Conservation (phyloP, 2,329 filamentous ascomycete species). For the Phaeosphaeriaceae sp. region DNA sequence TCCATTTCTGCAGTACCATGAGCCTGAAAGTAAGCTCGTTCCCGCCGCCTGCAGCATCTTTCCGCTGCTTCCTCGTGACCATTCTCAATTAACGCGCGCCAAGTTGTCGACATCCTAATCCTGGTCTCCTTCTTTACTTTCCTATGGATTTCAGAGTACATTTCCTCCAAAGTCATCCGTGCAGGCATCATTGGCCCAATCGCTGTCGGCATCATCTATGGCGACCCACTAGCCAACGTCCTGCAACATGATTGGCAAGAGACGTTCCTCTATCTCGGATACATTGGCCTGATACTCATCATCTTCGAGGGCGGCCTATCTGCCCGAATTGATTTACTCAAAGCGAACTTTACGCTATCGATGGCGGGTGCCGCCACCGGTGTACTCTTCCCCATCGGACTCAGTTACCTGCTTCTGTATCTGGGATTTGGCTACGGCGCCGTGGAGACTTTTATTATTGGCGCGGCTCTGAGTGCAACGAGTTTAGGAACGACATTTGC, state of each 20-base stretch:
- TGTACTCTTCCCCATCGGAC: constrained; percentile 52
- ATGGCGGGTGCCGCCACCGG: constrained; percentile 54
- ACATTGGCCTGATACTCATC: constrained; percentile 59
- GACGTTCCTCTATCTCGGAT: constrained; percentile 55
- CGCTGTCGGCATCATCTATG: constrained; percentile 16
- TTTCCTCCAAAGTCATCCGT: constrained; percentile 15
- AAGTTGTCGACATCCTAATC: constrained; percentile 17
- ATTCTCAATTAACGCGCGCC: background rate
- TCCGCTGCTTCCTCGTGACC: background rate
- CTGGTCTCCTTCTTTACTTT: constrained; percentile 20
- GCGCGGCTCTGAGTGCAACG: constrained; percentile 36
- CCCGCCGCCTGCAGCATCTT: background rate
- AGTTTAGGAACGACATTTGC: constrained; percentile 44
- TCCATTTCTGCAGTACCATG: background rate
- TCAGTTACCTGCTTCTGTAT: constrained; percentile 51
- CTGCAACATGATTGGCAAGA: constrained; percentile 19
- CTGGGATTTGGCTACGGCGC: constrained; percentile 53
- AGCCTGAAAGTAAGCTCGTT: background rate
- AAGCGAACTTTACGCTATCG: constrained; percentile 55
- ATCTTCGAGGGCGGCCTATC: constrained; percentile 62
- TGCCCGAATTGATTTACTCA: constrained; percentile 56
- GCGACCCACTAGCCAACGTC: constrained; percentile 17
- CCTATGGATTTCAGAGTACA: constrained; percentile 17
- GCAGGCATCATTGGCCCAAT: constrained; percentile 19
- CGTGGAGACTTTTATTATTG: constrained; percentile 39